Conservation (phyloP, 768 basidiomycete genomes). For the Tricholoma terreum region DNA sequence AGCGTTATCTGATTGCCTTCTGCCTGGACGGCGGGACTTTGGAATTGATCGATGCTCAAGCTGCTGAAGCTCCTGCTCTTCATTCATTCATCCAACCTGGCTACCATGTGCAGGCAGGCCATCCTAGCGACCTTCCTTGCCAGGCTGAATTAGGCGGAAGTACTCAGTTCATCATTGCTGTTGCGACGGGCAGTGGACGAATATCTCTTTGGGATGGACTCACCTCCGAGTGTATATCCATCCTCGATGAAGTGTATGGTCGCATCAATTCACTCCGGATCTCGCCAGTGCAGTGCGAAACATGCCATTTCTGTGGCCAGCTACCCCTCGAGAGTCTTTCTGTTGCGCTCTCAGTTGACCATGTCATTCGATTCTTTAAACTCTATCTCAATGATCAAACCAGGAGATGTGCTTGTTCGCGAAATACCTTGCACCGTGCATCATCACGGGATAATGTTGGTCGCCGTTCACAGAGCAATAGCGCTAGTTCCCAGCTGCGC, state of each 20-base stretch:
- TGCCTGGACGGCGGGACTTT: constrained; percentile 63
- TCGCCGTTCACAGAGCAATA: constrained; percentile 62
- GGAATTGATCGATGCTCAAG: constrained; percentile 55
- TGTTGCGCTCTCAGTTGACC: constrained; percentile 63
- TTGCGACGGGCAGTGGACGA: constrained; percentile 63
- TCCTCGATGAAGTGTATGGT: constrained; percentile 60
- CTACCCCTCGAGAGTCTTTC: constrained; percentile 62
- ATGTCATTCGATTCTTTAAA: constrained; percentile 63
- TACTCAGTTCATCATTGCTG: constrained; percentile 52
- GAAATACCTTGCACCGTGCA: constrained; percentile 42
- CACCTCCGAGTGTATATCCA: constrained; percentile 60
- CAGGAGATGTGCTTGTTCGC: constrained; percentile 66
- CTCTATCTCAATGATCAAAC: constrained; percentile 53
- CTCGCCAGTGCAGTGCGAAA: constrained; percentile 47
- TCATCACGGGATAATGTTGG: constrained; percentile 47
- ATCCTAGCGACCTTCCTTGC: constrained; percentile 53
- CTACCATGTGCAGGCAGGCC: constrained; percentile 57
- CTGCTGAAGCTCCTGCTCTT: constrained; percentile 31
- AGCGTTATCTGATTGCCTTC: constrained; percentile 53
- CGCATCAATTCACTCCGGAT: constrained; percentile 60
- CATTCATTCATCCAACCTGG: constrained; percentile 31
- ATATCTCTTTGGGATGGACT: constrained; percentile 75
- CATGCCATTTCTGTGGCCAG: constrained; percentile 72
- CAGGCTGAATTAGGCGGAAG: constrained; percentile 48
- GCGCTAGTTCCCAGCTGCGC: constrained; percentile 42